Conservation (phyloP, 441 rosid species). For the Isatis lusitanica region DNA sequence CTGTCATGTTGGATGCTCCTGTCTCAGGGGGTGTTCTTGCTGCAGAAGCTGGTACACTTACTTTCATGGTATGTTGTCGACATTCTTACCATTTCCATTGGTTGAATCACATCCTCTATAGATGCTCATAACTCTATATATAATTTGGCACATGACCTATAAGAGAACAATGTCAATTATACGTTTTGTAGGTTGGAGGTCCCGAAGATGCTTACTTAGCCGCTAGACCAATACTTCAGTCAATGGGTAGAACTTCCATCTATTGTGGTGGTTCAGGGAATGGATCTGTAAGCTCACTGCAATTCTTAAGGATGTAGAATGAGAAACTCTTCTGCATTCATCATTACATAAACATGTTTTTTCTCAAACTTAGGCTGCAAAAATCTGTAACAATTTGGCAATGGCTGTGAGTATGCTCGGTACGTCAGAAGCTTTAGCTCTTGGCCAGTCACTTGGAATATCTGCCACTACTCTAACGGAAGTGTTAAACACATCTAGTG, state of each 20-base stretch:
- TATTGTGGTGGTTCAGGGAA: constrained; percentile 94
- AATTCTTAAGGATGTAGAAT: constrained; percentile 2
- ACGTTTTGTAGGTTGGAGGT: constrained; percentile 78
- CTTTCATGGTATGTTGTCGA: constrained; percentile 69
- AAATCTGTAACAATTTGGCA: constrained; percentile 91
- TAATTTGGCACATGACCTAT: background rate
- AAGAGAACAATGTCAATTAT: background rate
- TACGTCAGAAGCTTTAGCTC: constrained; percentile 89
- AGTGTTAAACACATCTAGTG: constrained; percentile 86
- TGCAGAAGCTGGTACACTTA: constrained; percentile 78
- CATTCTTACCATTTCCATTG: constrained; percentile 7
- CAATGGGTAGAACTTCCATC: constrained; percentile 77
- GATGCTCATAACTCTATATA: background rate
- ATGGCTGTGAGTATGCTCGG: constrained; percentile 95
- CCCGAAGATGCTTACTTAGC: constrained; percentile 66
- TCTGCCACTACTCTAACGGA: constrained; percentile 62
- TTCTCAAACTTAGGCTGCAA: constrained; percentile 65
- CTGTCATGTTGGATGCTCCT: constrained; percentile 94
- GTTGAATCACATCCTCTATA: background rate
- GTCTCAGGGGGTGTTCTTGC: constrained; percentile 95
- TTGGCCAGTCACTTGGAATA: constrained; percentile 86
- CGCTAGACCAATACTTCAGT: constrained; percentile 67
- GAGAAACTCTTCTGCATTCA: background rate
- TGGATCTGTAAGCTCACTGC: constrained; percentile 77
- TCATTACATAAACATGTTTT: background rate